Evolutionary conservation across 2,329 filamentous ascomycete species (phyloP).

Genomic region (Ophiocordyceps camponoti-rufipedis): DNA sequence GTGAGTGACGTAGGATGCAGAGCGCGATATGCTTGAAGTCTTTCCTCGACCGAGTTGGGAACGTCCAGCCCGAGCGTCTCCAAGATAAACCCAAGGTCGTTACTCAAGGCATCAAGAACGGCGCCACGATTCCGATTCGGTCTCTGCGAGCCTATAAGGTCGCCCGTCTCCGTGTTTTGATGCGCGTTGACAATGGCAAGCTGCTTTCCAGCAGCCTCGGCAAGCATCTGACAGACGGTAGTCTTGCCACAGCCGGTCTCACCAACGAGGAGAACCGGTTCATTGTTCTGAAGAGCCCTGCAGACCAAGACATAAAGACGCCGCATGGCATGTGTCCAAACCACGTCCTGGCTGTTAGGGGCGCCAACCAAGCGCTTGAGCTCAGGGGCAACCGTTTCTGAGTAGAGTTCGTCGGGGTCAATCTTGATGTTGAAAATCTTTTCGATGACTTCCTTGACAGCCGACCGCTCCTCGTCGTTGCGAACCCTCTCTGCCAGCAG

Average conservation of each 20-base stretch:
- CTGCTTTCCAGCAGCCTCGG: slow-evolving; percentile 57
- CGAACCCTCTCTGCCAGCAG: slow-evolving; percentile 84
- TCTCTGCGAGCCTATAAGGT: slow-evolving; percentile 87
- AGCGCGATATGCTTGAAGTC: slow-evolving; percentile 37
- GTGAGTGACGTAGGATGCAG: slow-evolving; percentile 27
- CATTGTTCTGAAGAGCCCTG: slow-evolving; percentile 70
- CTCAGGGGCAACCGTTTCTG: slow-evolving; percentile 35
- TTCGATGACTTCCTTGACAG: slow-evolving; percentile 79
- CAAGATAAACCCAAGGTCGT: slow-evolving; percentile 37
- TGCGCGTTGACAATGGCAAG: slow-evolving; percentile 91
- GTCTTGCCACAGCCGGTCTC: slow-evolving; percentile 98
- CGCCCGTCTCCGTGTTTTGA: slow-evolving; percentile 93
- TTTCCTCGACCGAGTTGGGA: slow-evolving; percentile 28
- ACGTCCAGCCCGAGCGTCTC: slow-evolving; percentile 18
- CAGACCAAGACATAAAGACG: slow-evolving; percentile 80
- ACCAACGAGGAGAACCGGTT: slow-evolving; percentile 85
- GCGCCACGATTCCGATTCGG: slow-evolving; percentile 72
- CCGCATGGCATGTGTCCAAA: slow-evolving; percentile 94
- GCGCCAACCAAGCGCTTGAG: slow-evolving; percentile 28
- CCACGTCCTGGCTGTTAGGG: slow-evolving; percentile 44
- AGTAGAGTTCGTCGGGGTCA: slow-evolving; percentile 57
- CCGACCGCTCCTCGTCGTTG: slow-evolving; percentile 68
- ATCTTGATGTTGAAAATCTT: slow-evolving; percentile 76
- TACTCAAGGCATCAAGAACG: slow-evolving; percentile 45
- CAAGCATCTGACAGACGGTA: slow-evolving; percentile 82